Percentiles rank a stretch among this genome's conserved stretches.
These are phyloP conservation scores for Margaritispora aquatica DNA, from an alignment of 495 filamentous ascomycete species.

Conservation along the genomic window DNA sequence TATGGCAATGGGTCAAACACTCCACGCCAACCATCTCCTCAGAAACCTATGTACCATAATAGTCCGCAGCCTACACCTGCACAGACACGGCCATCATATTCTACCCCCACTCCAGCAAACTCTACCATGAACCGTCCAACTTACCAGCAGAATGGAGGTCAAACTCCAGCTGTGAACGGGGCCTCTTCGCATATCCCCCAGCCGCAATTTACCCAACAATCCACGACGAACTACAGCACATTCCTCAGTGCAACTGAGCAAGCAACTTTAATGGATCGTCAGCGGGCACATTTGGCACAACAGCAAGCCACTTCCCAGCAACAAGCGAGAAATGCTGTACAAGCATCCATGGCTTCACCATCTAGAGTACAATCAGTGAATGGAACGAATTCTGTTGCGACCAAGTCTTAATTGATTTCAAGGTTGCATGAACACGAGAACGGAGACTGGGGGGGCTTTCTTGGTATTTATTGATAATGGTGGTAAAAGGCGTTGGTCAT, in stretches of 20 bases:
- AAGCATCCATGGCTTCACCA: conserved; percentile 18
- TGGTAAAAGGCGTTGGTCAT: neutral
- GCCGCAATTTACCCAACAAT: conserved; percentile 7
- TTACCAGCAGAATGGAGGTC: neutral
- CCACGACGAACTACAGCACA: conserved; percentile 20
- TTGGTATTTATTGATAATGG: neutral
- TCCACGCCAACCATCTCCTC: conserved; percentile 21
- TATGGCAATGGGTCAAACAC: conserved; percentile 14
- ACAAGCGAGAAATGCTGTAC: conserved; percentile 21
- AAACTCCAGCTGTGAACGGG: conserved; percentile 20
- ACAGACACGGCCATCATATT: conserved; percentile 15
- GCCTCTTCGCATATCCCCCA: conserved; percentile 10
- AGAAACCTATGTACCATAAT: conserved; percentile 20
- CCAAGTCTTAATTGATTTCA: conserved; percentile 4
- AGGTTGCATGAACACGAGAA: neutral
- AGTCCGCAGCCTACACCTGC: conserved; percentile 14
- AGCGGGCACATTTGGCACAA: conserved; percentile 21
- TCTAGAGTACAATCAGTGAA: conserved; percentile 15
- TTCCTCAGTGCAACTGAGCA: conserved; percentile 22
- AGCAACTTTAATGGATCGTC: conserved; percentile 24
- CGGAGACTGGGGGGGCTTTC: neutral
- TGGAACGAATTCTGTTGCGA: conserved; percentile 16
- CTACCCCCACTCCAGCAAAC: conserved; percentile 14
- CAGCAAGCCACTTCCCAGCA: conserved; percentile 21
- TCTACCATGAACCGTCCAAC: neutral